Evolutionary conservation across 2,329 filamentous ascomycete genomes (phyloP).

Genomic region (Pseudogymnoascus sp.): DNA sequence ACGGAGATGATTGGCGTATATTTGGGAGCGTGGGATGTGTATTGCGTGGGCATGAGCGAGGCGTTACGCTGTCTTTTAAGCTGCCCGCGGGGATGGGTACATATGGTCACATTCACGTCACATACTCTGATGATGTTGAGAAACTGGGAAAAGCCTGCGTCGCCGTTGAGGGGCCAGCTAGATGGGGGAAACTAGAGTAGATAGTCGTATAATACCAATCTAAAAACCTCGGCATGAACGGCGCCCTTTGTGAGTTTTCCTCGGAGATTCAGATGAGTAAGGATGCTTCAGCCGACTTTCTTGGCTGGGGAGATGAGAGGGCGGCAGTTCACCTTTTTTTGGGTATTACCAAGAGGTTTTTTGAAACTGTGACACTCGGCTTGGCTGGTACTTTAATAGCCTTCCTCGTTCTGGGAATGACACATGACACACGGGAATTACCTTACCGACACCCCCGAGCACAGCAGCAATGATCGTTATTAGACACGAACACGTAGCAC

Average conservation of each 20-base stretch:
- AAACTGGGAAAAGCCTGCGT: not conserved
- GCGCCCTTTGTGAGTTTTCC: not conserved
- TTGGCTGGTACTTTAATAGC: not conserved
- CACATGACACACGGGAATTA: not conserved
- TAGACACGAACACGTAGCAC: not conserved
- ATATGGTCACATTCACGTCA: not conserved
- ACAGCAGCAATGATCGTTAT: not conserved
- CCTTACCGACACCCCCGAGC: not conserved
- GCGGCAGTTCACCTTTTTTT: not conserved
- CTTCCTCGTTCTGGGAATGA: not conserved
- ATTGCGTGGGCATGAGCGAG: not conserved
- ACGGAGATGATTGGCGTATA: not conserved
- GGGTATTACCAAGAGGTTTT: not conserved
- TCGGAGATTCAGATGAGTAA: not conserved
- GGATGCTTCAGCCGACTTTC: not conserved
- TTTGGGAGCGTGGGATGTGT: not conserved
- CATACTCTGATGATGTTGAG: not conserved
- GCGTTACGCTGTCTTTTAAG: not conserved
- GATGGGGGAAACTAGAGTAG: constrained; percentile 1
- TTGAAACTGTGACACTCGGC: constrained; percentile 1
- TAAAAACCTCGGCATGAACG: not conserved
- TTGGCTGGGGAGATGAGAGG: not conserved
- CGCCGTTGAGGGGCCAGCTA: not conserved
- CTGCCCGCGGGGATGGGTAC: not conserved
- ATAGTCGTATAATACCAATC: not conserved